These are phyloP conservation scores for Hypseocharis bilobata DNA, from an alignment of 441 rosid species.

Conservation along the genomic window DNA sequence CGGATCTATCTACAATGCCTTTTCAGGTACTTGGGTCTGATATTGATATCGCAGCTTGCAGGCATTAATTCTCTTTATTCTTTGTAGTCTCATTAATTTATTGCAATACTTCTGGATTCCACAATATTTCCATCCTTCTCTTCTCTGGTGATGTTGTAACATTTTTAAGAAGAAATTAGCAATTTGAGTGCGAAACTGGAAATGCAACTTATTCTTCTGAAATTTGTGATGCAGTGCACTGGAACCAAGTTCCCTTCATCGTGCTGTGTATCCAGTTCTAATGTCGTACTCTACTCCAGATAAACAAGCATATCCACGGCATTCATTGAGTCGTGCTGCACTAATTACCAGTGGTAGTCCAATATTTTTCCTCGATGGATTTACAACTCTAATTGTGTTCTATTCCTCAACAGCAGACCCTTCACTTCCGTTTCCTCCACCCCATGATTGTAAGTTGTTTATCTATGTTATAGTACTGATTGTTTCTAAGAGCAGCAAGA, in stretches of 20 bases:
- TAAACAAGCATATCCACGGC: slow-evolving; percentile 81
- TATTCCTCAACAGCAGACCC: slow-evolving; percentile 86
- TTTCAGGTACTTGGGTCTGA: slow-evolving; percentile 53
- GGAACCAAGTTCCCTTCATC: slow-evolving; percentile 82
- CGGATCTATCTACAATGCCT: slow-evolving; percentile 91
- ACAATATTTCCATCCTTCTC: background rate
- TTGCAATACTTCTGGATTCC: no score
- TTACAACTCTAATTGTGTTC: slow-evolving; percentile 70
- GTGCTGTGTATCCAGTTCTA: slow-evolving; percentile 71
- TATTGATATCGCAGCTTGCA: no score
- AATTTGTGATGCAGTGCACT: slow-evolving; percentile 47
- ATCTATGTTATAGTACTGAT: background rate
- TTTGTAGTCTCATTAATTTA: no score
- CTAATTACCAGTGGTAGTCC: slow-evolving; percentile 91
- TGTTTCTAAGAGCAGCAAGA: background rate
- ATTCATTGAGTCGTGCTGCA: slow-evolving; percentile 82
- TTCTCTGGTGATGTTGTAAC: background rate
- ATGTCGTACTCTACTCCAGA: slow-evolving; percentile 71
- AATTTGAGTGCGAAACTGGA: background rate
- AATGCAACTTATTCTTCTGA: background rate
- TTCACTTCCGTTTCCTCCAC: slow-evolving; percentile 79
- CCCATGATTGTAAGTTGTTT: slow-evolving; percentile 72
- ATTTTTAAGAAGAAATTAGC: background rate
- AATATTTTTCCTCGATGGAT: slow-evolving; percentile 87
- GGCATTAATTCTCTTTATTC: no score